phyloP scores from a whole-genome alignment of 306 rosid genomes.

The Lupinus albus region DNA sequence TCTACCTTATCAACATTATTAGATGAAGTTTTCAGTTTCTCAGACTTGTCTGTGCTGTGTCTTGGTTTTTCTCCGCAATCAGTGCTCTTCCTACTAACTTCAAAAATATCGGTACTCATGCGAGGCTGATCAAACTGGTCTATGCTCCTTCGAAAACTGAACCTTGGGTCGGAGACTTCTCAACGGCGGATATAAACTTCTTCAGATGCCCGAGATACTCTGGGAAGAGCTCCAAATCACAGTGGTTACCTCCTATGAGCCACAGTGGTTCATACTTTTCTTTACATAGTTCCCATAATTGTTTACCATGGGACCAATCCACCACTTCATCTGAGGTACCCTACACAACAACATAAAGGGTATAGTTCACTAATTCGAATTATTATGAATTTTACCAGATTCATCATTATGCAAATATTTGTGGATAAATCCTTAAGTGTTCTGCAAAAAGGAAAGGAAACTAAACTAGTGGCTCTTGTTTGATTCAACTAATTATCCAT shows the following conservation, averaged over 20 bases:
- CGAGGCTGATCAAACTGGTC: conserved; percentile 87
- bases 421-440: no score
- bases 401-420: background rate
- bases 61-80: conserved; percentile 90
- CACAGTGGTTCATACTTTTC: conserved; percentile 92
- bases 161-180: conserved; percentile 80
- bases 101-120: conserved; percentile 76
- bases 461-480: conserved; percentile 2
- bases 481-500: background rate
- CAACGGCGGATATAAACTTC: conserved; percentile 79
- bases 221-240: conserved; percentile 82
- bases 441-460: background rate
- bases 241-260: conserved; percentile 95
- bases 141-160: conserved; percentile 73
- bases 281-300: conserved; percentile 92
- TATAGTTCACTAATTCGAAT: conserved; percentile 19
- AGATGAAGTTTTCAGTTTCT: conserved; percentile 62
- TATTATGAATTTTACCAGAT: background rate
- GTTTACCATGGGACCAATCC: conserved; percentile 92
- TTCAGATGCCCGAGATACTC: conserved; percentile 84
- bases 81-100: conserved; percentile 81
- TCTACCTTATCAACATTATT: conserved; percentile 71
- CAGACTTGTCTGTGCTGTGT: conserved; percentile 80
- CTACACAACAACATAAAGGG: conserved; percentile 49
- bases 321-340: conserved; percentile 95